These are phyloP conservation scores for Viridothelium virens DNA, from an alignment of 495 filamentous ascomycete genomes.

Conservation along the genomic window DNA sequence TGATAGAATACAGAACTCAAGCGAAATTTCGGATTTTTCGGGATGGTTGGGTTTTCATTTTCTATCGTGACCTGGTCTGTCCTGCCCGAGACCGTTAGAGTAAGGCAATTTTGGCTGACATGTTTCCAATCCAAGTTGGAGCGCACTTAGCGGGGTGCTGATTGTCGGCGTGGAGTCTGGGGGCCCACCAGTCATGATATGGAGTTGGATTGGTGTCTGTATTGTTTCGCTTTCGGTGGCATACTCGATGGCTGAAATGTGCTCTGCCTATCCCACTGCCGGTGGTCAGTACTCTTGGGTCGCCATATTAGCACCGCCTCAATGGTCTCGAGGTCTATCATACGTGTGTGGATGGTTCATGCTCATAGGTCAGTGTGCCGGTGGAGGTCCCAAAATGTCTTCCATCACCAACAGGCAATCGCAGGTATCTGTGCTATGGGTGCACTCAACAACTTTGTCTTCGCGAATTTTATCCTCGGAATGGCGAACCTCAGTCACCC, in stretches of 20 bases:
- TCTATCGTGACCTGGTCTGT: slow-evolving; percentile 1
- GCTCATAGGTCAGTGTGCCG: slow-evolving; percentile 26
- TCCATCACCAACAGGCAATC: slow-evolving; percentile 17
- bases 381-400: not conserved
- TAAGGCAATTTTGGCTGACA: not conserved
- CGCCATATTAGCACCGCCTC: slow-evolving; percentile 44
- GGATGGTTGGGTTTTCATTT: slow-evolving; percentile 12
- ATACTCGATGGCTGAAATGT: slow-evolving; percentile 48
- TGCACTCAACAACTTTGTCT: slow-evolving; percentile 51
- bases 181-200: slow-evolving; percentile 55
- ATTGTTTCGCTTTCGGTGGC: slow-evolving; percentile 47
- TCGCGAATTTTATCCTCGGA: slow-evolving; percentile 49
- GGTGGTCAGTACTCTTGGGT: slow-evolving; percentile 51
- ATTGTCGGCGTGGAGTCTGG: slow-evolving; percentile 15
- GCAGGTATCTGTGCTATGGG: slow-evolving; percentile 49
- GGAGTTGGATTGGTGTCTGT: slow-evolving; percentile 49
- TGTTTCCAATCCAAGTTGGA: not conserved
- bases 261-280: slow-evolving; percentile 49
- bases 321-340: slow-evolving; percentile 20
- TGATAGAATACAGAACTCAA: slow-evolving; percentile 11
- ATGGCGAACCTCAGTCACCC: slow-evolving; percentile 49
- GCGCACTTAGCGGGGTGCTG: slow-evolving; percentile 6
- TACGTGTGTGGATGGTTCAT: slow-evolving; percentile 34
- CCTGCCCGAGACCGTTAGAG: not conserved
- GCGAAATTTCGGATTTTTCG: slow-evolving; percentile 6